phyloP scores from a whole-genome alignment of 192 early-diverging fungal genomes.

The Helicostylum pulchrum region DNA sequence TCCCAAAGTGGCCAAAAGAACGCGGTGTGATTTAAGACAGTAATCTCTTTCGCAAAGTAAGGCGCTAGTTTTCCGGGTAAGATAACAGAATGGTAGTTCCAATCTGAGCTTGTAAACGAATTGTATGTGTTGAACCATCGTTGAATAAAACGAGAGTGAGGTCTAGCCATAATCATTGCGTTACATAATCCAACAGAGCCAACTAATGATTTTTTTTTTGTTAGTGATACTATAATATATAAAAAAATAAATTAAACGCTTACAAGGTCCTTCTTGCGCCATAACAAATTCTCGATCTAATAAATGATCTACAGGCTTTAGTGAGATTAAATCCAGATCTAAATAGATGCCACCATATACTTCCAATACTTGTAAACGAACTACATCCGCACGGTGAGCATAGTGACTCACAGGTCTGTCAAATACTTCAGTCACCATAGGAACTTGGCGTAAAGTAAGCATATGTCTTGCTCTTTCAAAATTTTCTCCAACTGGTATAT shows the following conservation, averaged over 20 bases:
- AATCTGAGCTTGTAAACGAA: conserved; percentile 38
- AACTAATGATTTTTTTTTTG: conserved; percentile 7
- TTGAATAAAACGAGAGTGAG: conserved; percentile 42
- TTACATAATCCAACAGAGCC: conserved; percentile 46
- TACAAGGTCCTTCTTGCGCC: conserved; percentile 45
- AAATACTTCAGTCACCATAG: conserved; percentile 39
- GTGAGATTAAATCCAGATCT: conserved; percentile 49
- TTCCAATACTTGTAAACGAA: conserved; percentile 41
- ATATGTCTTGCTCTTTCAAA: conserved; percentile 35
- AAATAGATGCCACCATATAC: conserved; percentile 53
- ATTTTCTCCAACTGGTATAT: conserved; percentile 37
- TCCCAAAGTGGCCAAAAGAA: conserved; percentile 49
- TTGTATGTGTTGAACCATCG: conserved; percentile 46
- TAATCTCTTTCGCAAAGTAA: conserved; percentile 27
- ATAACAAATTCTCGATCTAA: conserved; percentile 47
- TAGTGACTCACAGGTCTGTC: conserved; percentile 37
- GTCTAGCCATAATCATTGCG: conserved; percentile 43
- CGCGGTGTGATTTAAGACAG: conserved; percentile 26
- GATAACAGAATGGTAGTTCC: conserved; percentile 45
- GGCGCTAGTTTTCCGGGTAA: conserved; percentile 38
- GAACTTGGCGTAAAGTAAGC: conserved; percentile 32
- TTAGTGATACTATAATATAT: not conserved
- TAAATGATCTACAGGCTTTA: conserved; percentile 44
- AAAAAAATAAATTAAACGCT: not conserved
- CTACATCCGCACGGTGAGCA: conserved; percentile 48